phyloP scores from a whole-genome alignment of 441 rosid genomes.

The Adansonia rubrostipa region DNA sequence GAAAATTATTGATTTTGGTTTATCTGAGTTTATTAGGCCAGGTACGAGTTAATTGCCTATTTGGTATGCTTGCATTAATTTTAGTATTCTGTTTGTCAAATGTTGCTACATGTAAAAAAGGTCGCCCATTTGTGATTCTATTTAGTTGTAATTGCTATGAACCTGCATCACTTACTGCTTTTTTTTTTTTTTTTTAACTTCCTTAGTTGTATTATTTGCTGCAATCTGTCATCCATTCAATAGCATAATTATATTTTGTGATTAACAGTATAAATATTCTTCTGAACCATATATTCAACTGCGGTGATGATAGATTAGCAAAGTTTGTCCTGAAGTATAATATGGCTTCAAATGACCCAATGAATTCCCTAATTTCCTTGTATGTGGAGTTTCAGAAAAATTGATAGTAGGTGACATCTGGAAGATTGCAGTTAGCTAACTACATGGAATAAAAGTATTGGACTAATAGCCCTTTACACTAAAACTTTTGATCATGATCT shows the following conservation, averaged over 20 bases:
- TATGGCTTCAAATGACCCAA: not conserved
- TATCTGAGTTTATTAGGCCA: conserved; percentile 60
- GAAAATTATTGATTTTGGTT: conserved; percentile 75
- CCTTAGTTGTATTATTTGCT: not conserved
- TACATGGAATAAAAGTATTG: too few species aligned
- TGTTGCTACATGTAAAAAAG: not conserved
- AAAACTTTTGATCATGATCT: not conserved
- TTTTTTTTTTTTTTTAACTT: too few species aligned
- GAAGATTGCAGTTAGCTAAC: not conserved
- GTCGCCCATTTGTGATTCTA: not conserved
- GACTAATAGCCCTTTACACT: not conserved
- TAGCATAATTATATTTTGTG: not conserved
- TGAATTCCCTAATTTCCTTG: not conserved
- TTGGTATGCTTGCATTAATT: conserved; percentile 14
- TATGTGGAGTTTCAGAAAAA: not conserved
- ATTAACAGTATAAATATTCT: not conserved
- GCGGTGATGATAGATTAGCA: not conserved
- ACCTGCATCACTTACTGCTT: not conserved
- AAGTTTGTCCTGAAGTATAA: not conserved
- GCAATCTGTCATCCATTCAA: not conserved
- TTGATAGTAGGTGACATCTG: not conserved
- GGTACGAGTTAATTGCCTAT: conserved; percentile 42
- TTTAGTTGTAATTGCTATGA: not conserved
- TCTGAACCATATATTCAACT: not conserved
- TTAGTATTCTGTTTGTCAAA: not conserved